Evolutionary conservation across 2,329 filamentous ascomycete genomes (phyloP).

Genomic region (Ceratocystis diversiconidia): DNA sequence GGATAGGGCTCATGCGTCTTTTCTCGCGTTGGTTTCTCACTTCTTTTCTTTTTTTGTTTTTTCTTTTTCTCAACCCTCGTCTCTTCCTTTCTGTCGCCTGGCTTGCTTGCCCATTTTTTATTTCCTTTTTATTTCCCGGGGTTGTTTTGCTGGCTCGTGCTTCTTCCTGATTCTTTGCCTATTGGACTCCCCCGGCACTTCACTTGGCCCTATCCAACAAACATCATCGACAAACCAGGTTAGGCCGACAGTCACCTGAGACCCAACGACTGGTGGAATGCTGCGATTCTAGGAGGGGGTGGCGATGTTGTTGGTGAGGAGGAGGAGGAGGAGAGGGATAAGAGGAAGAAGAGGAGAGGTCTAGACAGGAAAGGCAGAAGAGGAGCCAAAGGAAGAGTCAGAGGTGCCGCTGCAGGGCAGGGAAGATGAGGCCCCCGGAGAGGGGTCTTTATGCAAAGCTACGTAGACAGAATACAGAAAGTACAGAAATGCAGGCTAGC

Average conservation of each 20-base stretch:
- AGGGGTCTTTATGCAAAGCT: neutral
- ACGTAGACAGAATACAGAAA: neutral
- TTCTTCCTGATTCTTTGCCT: neutral
- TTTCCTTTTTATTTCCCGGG: neutral
- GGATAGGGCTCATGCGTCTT: conserved; percentile 6
- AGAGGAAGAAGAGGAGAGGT: neutral
- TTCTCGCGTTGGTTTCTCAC: neutral
- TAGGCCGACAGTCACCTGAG: neutral
- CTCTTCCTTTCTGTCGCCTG: neutral
- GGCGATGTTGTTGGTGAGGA: neutral
- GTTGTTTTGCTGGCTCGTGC: neutral
- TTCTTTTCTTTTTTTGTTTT: neutral
- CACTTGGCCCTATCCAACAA: neutral
- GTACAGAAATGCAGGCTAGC: neutral
- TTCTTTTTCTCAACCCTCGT: neutral
- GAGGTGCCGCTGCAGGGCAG: neutral
- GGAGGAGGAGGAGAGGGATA: neutral
- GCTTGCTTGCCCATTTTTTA: neutral
- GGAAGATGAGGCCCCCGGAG: neutral
- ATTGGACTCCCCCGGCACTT: neutral
- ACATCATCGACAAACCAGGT: neutral
- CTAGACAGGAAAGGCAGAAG: neutral
- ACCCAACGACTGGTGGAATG: neutral
- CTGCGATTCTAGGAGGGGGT: neutral
- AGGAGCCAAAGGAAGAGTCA: neutral